Percentiles rank a stretch among this genome's conserved stretches.
Conservation (phyloP, 1,139 yeast genomes). For the Debaryomyces sp. region DNA sequence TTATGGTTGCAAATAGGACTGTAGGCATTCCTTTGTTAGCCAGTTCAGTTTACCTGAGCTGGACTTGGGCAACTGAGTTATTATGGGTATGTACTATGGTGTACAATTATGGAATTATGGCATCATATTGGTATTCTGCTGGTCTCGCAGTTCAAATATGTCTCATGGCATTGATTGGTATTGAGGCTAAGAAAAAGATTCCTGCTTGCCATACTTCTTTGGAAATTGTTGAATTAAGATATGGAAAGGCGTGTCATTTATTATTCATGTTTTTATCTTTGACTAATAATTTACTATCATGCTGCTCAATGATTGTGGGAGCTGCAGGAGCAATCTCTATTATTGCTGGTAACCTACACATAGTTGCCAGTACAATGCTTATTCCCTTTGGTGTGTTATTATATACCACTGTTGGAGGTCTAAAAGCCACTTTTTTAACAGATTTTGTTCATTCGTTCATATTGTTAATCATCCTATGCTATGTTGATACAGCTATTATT, state of each 20-base stretch:
- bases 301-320: constrained; percentile 40
- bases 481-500: constrained; percentile 29
- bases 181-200: constrained; percentile 33
- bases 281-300: constrained; percentile 34
- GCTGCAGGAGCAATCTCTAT: constrained; percentile 39
- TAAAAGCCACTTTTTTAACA: constrained; percentile 43
- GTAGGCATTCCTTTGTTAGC: constrained; percentile 31
- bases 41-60: constrained; percentile 29
- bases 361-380: constrained; percentile 35
- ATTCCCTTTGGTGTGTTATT: constrained; percentile 42
- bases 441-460: constrained; percentile 40
- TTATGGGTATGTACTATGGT: constrained; percentile 30
- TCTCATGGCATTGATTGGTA: constrained; percentile 30
- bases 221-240: constrained; percentile 33
- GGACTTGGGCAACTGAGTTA: constrained; percentile 38
- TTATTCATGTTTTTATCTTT: constrained; percentile 34
- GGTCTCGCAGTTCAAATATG: constrained; percentile 34
- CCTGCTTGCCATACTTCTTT: constrained; percentile 33
- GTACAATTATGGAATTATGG: constrained; percentile 31
- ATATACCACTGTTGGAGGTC: constrained; percentile 43
- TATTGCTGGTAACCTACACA: constrained; percentile 35
- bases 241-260: constrained; percentile 32
- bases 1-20: constrained; percentile 31
- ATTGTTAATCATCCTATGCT: constrained; percentile 31
- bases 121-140: constrained; percentile 29